Conservation (phyloP, 352 stramenopile genomes). For the Elongisporangium senticosum region DNA sequence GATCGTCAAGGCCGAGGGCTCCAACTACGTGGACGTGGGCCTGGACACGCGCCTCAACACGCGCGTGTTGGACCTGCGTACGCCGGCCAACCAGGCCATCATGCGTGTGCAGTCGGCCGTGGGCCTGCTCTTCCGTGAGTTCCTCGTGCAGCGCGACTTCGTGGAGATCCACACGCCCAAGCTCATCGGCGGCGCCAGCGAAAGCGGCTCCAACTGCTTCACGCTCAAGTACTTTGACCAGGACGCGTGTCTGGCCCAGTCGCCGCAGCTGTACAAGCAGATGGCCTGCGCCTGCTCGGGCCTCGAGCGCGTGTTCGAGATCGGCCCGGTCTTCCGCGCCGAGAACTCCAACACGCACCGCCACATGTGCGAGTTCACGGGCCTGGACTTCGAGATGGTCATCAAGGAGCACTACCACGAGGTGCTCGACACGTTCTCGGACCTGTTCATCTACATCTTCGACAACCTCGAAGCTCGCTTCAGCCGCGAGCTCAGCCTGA, state of each 20-base stretch:
- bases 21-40: conserved; percentile 81
- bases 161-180: conserved; percentile 99
- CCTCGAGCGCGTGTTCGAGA: conserved; percentile 98
- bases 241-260: conserved; percentile 94
- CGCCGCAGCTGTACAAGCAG: conserved; percentile 99
- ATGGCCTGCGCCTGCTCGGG: conserved; percentile 97
- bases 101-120: conserved; percentile 97
- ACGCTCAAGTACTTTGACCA: conserved; percentile 99
- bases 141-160: conserved; percentile 93
- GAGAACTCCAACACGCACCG: conserved; percentile 99
- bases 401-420: conserved; percentile 99
- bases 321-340: conserved; percentile 98
- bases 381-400: conserved; percentile 99
- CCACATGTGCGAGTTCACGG: conserved; percentile 99
- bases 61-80: conserved; percentile 95
- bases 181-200: conserved; percentile 94
- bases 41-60: conserved; percentile 95
- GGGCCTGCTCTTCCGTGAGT: conserved; percentile 96
- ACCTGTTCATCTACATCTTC: conserved; percentile 99
- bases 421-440: conserved; percentile 95
- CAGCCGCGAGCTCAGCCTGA: conserved; percentile 91
- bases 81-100: conserved; percentile 97
- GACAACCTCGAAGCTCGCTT: conserved; percentile 94
- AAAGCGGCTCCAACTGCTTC: conserved; percentile 98
- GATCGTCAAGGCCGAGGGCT: conserved; percentile 76